phyloP scores from a whole-genome alignment of 2,329 filamentous ascomycete species.

The Aspergillus sp. region DNA sequence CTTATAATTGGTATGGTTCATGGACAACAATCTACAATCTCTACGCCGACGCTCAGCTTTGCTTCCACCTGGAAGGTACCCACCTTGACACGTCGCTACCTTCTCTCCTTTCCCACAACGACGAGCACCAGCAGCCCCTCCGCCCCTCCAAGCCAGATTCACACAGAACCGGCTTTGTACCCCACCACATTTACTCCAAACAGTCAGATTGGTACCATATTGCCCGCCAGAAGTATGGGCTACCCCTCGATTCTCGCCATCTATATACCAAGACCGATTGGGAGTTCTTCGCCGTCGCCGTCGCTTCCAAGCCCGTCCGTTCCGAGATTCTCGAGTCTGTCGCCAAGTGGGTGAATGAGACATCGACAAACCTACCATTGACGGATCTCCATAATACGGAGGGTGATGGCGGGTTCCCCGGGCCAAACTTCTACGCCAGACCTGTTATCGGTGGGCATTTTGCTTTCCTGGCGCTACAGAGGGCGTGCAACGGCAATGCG shows the following conservation, averaged over 20 bases:
- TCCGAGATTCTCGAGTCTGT: conserved; percentile 74
- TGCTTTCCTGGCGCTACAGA: conserved; percentile 78
- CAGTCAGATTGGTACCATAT: conserved; percentile 81
- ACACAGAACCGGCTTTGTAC: conserved; percentile 64
- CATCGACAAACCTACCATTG: conserved; percentile 73
- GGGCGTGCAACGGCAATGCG: conserved; percentile 74
- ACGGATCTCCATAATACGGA: conserved; percentile 85
- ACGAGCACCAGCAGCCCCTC: conserved; percentile 23
- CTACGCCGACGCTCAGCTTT: conserved; percentile 78
- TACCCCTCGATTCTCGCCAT: conserved; percentile 81
- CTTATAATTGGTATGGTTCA: conserved; percentile 78
- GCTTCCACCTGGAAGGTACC: conserved; percentile 69
- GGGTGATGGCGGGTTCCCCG: conserved; percentile 74
- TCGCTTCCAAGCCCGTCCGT: conserved; percentile 70
- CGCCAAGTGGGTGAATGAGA: conserved; percentile 83
- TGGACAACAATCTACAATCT: conserved; percentile 88
- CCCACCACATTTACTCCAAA: conserved; percentile 73
- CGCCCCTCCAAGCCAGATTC: conserved; percentile 22
- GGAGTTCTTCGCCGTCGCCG: conserved; percentile 86
- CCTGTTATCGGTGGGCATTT: conserved; percentile 88
- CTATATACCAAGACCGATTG: conserved; percentile 88
- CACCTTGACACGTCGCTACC: conserved; percentile 25
- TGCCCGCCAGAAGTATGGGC: conserved; percentile 78
- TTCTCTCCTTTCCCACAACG: conserved; percentile 21
- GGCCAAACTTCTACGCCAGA: conserved; percentile 75